Base-by-base conservation (phyloP, 306 rosid genomes). In the Cicer judaicum region DNA sequence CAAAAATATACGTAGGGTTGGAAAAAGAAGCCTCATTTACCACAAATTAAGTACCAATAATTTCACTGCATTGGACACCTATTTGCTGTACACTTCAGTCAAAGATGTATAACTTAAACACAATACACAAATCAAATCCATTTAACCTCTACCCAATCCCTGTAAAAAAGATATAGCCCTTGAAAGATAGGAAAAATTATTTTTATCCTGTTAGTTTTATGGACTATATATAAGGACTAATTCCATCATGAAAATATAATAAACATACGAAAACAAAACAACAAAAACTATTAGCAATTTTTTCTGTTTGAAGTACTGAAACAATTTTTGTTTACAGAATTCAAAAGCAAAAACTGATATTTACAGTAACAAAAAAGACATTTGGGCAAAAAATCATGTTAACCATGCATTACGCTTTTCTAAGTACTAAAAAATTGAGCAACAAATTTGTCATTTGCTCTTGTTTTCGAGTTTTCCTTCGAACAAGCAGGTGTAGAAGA, bases 331-430 rank as follows among this genome's bases (percentile, higher is more conserved):
- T 19, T 56, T 19, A 21, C 2, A 55, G n/a, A 38, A 55, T 55
- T 55, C 39, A 56, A 21, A 56, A 56, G 24, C 63, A 21, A 24
- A 56, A 56, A 56, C 63, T 21, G 63, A 24, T 56, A 56, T 56
- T 55, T 55, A 55, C n/a, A 21, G 24, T 13, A 47, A 49, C 6
- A 49, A 49, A 5, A 18, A 67, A 57, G 40, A 24, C 40, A 57
- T 57, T 57, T 57, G 11, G 12, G 41, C 41, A 10, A 67, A 29
- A 29, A 40, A 34, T 34, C 34, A 34, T 38, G 74, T 6, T 38
- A 14, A 50, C 48, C 14, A 21, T 15, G 15, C 61, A 68, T 34
- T 34, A 19, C 15, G 29, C 61, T 49, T 68, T 47, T 41, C 10
- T 9, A 6, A n/a, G 52, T 9, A 16, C 52, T 10, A 16, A 16